Evolutionary conservation across 2,329 filamentous ascomycete genomes (phyloP), one percentile per base, ranked within the genome.

Genomic region (Colletotrichum incanum): DNA sequence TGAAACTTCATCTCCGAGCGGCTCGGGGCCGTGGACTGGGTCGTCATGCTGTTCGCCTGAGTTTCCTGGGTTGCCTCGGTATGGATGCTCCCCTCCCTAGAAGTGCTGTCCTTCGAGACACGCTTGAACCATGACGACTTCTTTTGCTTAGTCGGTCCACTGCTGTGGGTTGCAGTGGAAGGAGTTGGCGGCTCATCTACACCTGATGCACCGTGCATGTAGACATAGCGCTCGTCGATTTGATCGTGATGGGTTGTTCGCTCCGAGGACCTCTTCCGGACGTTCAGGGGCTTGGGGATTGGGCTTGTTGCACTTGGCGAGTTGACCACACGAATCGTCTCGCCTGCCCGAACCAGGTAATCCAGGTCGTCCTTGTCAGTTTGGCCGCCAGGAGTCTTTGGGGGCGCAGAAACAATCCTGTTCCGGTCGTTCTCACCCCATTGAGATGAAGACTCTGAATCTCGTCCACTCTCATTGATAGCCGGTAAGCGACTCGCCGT

Each of bases 281-380:
- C 79, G 47, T 85, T 84, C 56, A 85, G 80, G 37, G 83, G 82
- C 58, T 80, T 78, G 0, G 85, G 83, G 1, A 82, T 77, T 3
- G 80, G 79, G 56, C 77, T 80, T n/a, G 76, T 74, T 3, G 78
- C 79, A 1, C 82, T 82, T 4, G 86, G 85, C 3, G 88, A 88
- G 69, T 85, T 80, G n/a, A 90, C 88, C 6, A 90, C 78, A 7
- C 88, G 86, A 75, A 90, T 90, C 0, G 87, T 89, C 61, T 87
- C 84, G 68, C 87, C 84, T 3, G 84, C 83, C 41, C 80, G 82
- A 60, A 83, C 82, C 9, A 89, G 78, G 74, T 85, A 87, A 34
- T 86, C 83, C 8, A 88, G 76, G 16, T 81, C 82, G 18, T 76
- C 79, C 50, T 79, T 78, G n/a, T 84, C 83, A 54, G 54, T 75